These are phyloP conservation scores for Aphanocladium album DNA, from an alignment of 2,329 filamentous ascomycete species.

Conservation along the genomic window DNA sequence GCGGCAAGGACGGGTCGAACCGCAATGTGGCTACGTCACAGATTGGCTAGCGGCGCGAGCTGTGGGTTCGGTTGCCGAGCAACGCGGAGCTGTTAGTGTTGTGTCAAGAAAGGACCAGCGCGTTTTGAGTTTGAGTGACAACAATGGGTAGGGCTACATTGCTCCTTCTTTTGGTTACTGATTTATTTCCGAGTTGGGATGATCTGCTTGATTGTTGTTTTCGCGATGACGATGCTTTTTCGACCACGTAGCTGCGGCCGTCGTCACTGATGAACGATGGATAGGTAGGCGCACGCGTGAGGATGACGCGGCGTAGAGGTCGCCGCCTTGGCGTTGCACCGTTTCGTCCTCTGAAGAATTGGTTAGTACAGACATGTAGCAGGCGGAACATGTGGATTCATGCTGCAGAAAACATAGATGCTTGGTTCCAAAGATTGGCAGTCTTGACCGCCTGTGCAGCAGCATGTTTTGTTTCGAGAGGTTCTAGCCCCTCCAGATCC, in stretches of 20 bases:
- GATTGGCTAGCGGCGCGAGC: not conserved
- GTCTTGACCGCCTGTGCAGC: conserved; percentile 3
- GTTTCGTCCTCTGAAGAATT: not conserved
- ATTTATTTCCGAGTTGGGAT: not conserved
- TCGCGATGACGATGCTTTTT: not conserved
- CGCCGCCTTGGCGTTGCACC: not conserved
- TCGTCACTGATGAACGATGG: too few species aligned
- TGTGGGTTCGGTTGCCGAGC: not conserved
- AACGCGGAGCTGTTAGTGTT: not conserved
- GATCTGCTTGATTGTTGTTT: not conserved
- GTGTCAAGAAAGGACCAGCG: not conserved
- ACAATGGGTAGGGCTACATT: not conserved
- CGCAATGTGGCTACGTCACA: conserved; percentile 10
- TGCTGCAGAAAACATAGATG: conserved; percentile 3
- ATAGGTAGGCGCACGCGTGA: not conserved
- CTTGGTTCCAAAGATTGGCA: not conserved
- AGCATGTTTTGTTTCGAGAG: not conserved
- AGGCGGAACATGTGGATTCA: not conserved
- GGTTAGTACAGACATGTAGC: not conserved
- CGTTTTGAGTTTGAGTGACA: not conserved
- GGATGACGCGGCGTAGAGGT: not conserved
- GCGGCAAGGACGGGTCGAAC: conserved; percentile 10
- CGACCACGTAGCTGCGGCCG: not conserved
- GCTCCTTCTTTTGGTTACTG: not conserved
- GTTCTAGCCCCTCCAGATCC: conserved; percentile 5